phyloP scores from a whole-genome alignment of 1,139 yeast species.

The Protomyces macrosporus region DNA sequence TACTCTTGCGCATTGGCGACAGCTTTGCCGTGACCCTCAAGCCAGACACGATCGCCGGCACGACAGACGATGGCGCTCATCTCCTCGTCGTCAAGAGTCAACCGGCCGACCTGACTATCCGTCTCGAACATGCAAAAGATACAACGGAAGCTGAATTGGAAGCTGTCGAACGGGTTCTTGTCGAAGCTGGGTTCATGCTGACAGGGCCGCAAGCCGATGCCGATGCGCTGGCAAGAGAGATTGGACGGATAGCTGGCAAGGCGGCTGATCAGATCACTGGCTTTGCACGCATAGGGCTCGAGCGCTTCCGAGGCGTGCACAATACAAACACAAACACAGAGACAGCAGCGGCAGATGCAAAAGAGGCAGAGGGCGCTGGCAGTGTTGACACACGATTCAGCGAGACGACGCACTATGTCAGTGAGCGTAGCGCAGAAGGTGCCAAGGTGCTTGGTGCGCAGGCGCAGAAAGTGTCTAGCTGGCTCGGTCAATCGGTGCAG shows the following conservation, averaged over 20 bases:
- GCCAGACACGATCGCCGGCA: slow-evolving; percentile 17
- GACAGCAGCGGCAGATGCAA: too few relatives aligned
- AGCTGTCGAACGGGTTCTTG: slow-evolving; percentile 5
- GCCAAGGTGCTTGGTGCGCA: slow-evolving; percentile 1
- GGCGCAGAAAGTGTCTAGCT: slow-evolving; percentile 5
- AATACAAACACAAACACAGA: too few relatives aligned
- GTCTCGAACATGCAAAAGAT: background rate
- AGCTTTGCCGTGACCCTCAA: background rate
- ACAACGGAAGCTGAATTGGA: slow-evolving; percentile 11
- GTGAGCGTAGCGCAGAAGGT: background rate
- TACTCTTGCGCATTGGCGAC: slow-evolving; percentile 10
- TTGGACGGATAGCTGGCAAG: slow-evolving; percentile 12
- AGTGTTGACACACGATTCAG: background rate
- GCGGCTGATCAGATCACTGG: background rate
- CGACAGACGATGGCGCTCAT: slow-evolving; percentile 17
- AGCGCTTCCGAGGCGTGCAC: background rate
- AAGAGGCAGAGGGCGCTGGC: too few relatives aligned
- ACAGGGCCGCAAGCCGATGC: slow-evolving; percentile 24
- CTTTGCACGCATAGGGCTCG: slow-evolving; percentile 1
- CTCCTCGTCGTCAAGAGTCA: slow-evolving; percentile 3
- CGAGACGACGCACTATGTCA: slow-evolving; percentile 9
- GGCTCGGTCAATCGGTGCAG: slow-evolving; percentile 10
- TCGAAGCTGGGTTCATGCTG: slow-evolving; percentile 9
- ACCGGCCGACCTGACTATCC: background rate
- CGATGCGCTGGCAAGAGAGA: slow-evolving; percentile 10